A percentile compares a stretch with the other conserved stretches of the same genome.
Evolutionary conservation across 2,329 filamentous ascomycete genomes (phyloP).

Genomic region (Lecanicillium sp.): DNA sequence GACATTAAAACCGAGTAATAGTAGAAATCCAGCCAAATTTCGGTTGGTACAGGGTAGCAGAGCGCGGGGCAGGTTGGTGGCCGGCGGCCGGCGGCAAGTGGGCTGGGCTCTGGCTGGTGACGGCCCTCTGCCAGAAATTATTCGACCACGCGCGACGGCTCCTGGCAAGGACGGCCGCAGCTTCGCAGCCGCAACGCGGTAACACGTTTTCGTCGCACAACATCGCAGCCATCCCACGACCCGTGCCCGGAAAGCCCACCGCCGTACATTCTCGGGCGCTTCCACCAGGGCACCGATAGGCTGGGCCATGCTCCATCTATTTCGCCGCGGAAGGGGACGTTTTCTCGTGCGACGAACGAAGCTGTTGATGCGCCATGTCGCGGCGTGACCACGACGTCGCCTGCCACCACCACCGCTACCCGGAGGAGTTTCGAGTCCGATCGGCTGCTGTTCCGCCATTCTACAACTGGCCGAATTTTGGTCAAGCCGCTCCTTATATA

Average conservation of each 20-base stretch:
- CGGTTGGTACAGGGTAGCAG: too few species aligned
- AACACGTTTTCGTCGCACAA: background rate
- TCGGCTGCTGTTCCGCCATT: background rate
- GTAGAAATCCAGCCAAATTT: too few species aligned
- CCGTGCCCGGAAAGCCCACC: background rate
- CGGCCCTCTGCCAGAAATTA: too few species aligned
- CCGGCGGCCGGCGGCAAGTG: too few species aligned
- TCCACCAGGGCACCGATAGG: background rate
- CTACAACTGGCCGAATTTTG: background rate
- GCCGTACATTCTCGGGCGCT: background rate
- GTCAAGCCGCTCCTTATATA: background rate
- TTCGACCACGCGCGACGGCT: background rate
- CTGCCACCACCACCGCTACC: background rate
- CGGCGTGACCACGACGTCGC: background rate
- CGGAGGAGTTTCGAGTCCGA: background rate
- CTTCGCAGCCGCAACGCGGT: background rate
- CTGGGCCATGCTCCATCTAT: constrained; percentile 3
- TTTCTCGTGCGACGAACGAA: constrained; percentile 7
- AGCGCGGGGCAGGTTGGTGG: too few species aligned
- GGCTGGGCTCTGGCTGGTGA: too few species aligned
- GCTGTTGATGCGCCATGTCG: constrained; percentile 7
- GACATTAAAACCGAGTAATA: too few species aligned
- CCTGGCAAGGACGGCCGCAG: background rate
- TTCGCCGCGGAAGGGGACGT: constrained; percentile 1
- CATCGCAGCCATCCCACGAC: background rate